phyloP scores from a whole-genome alignment of 768 basidiomycete species.

The Phanerochaete carnosa region DNA sequence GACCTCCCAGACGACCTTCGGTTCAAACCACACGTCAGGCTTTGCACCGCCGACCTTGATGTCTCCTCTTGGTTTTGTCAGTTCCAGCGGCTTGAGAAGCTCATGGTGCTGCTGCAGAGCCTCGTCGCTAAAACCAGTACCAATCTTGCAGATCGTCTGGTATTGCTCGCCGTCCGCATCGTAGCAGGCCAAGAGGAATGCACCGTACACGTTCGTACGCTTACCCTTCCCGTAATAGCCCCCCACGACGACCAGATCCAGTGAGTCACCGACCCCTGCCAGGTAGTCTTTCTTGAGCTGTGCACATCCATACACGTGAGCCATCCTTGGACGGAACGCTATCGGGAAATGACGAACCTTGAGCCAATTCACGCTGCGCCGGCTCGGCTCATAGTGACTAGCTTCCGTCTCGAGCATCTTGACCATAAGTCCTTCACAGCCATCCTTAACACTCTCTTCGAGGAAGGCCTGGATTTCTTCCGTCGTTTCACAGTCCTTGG shows the following conservation, averaged over 20 bases:
- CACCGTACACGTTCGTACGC: constrained; percentile 95
- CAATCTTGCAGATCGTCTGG: constrained; percentile 98
- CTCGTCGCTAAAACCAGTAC: constrained; percentile 97
- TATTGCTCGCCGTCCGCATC: constrained; percentile 92
- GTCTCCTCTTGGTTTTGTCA: constrained; percentile 68
- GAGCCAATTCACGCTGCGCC: constrained; percentile 95
- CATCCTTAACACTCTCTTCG: constrained; percentile 96
- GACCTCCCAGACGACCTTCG: constrained; percentile 97
- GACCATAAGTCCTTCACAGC: constrained; percentile 98
- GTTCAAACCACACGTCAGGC: constrained; percentile 98
- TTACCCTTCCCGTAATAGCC: constrained; percentile 98
- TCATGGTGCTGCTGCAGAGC: constrained; percentile 76
- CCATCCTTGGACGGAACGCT: neutral
- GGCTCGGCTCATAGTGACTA: constrained; percentile 92
- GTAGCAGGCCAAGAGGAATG: constrained; percentile 96
- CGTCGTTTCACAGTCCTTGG: constrained; percentile 81
- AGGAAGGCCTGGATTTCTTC: constrained; percentile 95
- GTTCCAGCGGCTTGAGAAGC: constrained; percentile 76
- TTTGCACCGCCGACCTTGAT: constrained; percentile 90
- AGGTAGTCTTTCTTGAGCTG: constrained; percentile 99
- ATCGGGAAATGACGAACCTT: constrained; percentile 56
- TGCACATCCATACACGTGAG: neutral
- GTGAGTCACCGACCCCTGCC: constrained; percentile 92
- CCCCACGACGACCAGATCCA: constrained; percentile 97
- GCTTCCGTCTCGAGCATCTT: constrained; percentile 95